Evolutionary conservation across 768 basidiomycete genomes (phyloP).

Genomic region (Porpolomopsis calyptriformis): DNA sequence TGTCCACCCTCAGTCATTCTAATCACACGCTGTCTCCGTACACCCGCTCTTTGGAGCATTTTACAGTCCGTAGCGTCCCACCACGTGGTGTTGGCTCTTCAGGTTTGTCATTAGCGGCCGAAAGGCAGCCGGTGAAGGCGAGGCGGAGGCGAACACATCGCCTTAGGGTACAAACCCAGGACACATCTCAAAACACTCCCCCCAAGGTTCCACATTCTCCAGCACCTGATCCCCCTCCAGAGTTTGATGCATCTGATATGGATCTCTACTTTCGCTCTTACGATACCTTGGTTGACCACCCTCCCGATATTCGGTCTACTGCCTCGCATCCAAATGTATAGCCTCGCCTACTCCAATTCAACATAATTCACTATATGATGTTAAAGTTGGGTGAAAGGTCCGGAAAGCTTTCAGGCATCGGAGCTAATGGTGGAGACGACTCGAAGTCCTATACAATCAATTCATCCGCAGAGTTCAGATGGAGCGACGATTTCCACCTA

Average conservation of each 20-base stretch:
- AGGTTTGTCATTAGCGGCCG: slow-evolving; percentile 25
- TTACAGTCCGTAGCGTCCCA: slow-evolving; percentile 84
- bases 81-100: slow-evolving; percentile 34
- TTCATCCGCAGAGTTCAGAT: slow-evolving; percentile 10
- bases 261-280: slow-evolving; percentile 56
- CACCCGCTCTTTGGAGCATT: slow-evolving; percentile 81
- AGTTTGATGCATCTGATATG: slow-evolving; percentile 62
- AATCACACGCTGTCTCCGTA: slow-evolving; percentile 94
- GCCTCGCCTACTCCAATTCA: not conserved
- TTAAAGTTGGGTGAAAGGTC: slow-evolving; percentile 8
- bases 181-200: not conserved
- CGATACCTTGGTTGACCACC: slow-evolving; percentile 11
- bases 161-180: slow-evolving; percentile 34
- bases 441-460: slow-evolving; percentile 22
- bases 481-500: slow-evolving; percentile 28
- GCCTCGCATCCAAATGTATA: not conserved
- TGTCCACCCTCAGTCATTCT: slow-evolving; percentile 76
- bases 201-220: slow-evolving; percentile 8
- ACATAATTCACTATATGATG: slow-evolving; percentile 4
- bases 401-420: slow-evolving; percentile 12
- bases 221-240: slow-evolving; percentile 16
- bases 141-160: slow-evolving; percentile 64
- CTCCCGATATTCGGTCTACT: slow-evolving; percentile 12
- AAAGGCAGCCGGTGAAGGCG: slow-evolving; percentile 57
- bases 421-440: slow-evolving; percentile 19